Conservation (phyloP, 78 protist genomes). For the Chrysochromulina parva region DNA sequence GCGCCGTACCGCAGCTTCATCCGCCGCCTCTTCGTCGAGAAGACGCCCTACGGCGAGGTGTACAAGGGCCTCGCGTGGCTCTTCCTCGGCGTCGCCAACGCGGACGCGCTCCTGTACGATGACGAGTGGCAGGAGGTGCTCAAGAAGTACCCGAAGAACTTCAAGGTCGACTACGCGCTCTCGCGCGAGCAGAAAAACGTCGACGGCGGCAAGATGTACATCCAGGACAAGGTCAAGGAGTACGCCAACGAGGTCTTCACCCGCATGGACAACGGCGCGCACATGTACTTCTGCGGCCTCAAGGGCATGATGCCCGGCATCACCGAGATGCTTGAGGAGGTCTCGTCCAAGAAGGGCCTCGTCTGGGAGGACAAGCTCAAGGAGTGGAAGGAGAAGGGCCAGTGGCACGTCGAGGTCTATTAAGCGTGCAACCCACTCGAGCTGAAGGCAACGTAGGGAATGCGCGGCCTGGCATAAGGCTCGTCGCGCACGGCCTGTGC, state of each 20-base stretch:
- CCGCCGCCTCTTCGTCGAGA: constrained; percentile 60
- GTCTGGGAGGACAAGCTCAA: constrained; percentile 36
- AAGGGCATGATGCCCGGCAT: constrained; percentile 62
- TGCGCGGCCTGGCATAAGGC: no score
- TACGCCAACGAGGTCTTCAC: constrained; percentile 46
- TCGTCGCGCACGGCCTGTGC: no score
- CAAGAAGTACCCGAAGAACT: constrained; percentile 19
- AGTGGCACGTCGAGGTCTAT: constrained; percentile 54
- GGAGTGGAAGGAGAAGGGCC: constrained; percentile 36
- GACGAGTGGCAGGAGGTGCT: constrained; percentile 42
- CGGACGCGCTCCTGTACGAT: constrained; percentile 54
- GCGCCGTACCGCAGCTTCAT: constrained; percentile 59
- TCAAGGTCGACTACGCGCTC: constrained; percentile 48
- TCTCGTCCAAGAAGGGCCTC: constrained; percentile 1
- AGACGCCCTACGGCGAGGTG: constrained; percentile 15
- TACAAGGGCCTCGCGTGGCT: constrained; percentile 54
- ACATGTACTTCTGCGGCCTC: constrained; percentile 61
- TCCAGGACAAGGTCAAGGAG: constrained; percentile 50
- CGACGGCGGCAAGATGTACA: constrained; percentile 52
- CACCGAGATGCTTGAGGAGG: constrained; percentile 26
- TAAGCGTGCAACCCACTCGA: neutral
- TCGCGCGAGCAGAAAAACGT: constrained; percentile 47
- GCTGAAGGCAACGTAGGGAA: no score
- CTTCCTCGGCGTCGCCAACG: constrained; percentile 58
- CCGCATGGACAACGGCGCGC: constrained; percentile 45